Base-by-base conservation (phyloP, 371 early-diverging fungal genomes). In the Synchytrium microbalum region DNA sequence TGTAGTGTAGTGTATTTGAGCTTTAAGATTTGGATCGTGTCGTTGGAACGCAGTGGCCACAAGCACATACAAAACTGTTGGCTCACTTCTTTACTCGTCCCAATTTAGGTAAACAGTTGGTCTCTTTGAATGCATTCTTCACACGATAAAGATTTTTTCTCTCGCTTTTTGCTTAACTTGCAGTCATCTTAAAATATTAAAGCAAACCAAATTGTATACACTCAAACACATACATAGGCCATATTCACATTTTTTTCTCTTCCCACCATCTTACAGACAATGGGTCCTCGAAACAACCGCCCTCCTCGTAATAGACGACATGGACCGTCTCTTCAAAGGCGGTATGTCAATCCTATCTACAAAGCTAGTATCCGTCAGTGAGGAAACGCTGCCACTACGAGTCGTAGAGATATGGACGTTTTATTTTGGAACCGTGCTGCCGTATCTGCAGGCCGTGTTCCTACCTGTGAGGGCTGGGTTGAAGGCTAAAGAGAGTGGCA, bases 401-500 rank as follows among this genome's bases (percentile, higher is more conserved):
- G 63, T 92, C 26, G 88, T 88, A 0, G 88, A 88, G 54, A 84
- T 88, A 31, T 93, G 93, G 93, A 86, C 86, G 1, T 89, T 91
- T 68, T 87, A 88, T 68, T 89, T 87, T 62, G 88, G 88, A 0
- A 88, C 88, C 51, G 91, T 91, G 1, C 72, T 92, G 46, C 93
- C 92, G 60, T 90, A 87, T 61, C 79, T 93, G 62, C 88, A 92
- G 66, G 92, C 88, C 1, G 91, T 89, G 13, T 92, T 93, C 65
- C 75, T 91, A 2, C 93, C 93, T 1, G 65, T 92, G 10, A 64
- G 66, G 72, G 83, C 86, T 70, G 81, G 89, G 0, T 71, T 88
- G 30, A 82, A 38, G 10, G 46, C 46, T 5, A 5, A 19, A 5
- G 46, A 38, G 46, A 38, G 46, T 38, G n/a, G n/a, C n/a, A n/a